These are phyloP conservation scores for Penicillium sp. DNA, from an alignment of 2,329 filamentous ascomycete genomes.

Conservation along the genomic window DNA sequence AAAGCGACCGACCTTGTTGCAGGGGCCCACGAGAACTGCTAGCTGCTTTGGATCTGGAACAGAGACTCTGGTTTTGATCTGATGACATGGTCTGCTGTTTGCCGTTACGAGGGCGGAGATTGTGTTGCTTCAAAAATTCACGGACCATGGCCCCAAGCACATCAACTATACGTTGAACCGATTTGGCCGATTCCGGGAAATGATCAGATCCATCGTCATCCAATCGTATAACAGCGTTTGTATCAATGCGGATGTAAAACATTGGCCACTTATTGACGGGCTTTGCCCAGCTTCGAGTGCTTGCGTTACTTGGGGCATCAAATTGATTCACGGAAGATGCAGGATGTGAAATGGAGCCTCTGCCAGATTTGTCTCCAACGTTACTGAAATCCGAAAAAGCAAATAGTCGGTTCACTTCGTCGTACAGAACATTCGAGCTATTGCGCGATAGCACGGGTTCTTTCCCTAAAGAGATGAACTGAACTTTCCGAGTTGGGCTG, in stretches of 20 bases:
- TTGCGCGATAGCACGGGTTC: constrained; percentile 59
- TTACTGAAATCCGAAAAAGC: constrained; percentile 72
- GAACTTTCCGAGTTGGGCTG: constrained; percentile 67
- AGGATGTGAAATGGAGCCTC: constrained; percentile 6
- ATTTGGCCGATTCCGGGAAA: constrained; percentile 38
- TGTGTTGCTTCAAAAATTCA: constrained; percentile 72
- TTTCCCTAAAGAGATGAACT: constrained; percentile 80
- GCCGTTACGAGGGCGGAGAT: constrained; percentile 59
- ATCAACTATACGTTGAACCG: constrained; percentile 59
- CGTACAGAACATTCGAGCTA: constrained; percentile 67
- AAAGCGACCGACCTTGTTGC: background rate
- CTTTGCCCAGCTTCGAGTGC: constrained; percentile 58
- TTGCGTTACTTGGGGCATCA: constrained; percentile 40
- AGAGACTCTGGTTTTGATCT: constrained; percentile 2
- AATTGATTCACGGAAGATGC: constrained; percentile 28
- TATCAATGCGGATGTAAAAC: constrained; percentile 73
- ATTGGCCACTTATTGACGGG: constrained; percentile 81
- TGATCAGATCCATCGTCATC: constrained; percentile 42
- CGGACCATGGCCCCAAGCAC: constrained; percentile 68
- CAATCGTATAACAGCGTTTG: constrained; percentile 44
- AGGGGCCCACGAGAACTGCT: background rate
- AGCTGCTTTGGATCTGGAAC: constrained; percentile 4
- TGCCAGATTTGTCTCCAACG: constrained; percentile 46
- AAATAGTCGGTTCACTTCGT: constrained; percentile 77
- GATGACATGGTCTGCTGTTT: constrained; percentile 19